Conservation (phyloP, 2,329 filamentous ascomycete genomes). For the Verticillium tricorpus region DNA sequence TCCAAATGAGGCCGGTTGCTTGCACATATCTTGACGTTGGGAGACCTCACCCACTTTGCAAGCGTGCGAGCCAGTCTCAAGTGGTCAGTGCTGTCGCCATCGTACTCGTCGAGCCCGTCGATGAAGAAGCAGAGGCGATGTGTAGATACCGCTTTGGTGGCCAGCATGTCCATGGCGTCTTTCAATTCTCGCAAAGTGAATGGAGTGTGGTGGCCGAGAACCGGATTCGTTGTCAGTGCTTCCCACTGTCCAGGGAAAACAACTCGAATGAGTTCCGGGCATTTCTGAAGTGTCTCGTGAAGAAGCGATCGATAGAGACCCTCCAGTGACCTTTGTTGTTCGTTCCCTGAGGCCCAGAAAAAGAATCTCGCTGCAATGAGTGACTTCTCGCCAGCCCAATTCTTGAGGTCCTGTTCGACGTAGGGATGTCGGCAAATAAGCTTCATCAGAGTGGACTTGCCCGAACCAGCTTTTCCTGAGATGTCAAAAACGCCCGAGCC, state of each 20-base stretch:
- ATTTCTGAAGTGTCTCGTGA: conserved; percentile 1
- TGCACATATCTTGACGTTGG: conserved; percentile 12
- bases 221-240: not conserved
- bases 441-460: conserved; percentile 11
- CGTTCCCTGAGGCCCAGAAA: conserved; percentile 7
- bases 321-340: conserved; percentile 6
- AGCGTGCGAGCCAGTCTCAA: conserved; percentile 11
- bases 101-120: conserved; percentile 14
- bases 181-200: not conserved
- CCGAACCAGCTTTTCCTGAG: conserved; percentile 7
- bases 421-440: not conserved
- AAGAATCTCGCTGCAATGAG: conserved; percentile 5
- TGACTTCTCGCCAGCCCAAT: conserved; percentile 4
- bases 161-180: not conserved
- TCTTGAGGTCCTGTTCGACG: not conserved
- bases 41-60: not conserved
- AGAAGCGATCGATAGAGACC: conserved; percentile 6
- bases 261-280: not conserved
- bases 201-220: not conserved
- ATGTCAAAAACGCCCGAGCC: conserved; percentile 2
- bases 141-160: not conserved
- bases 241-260: not conserved
- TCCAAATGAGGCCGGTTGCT: conserved; percentile 16
- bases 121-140: conserved; percentile 13
- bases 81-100: conserved; percentile 8